These are phyloP conservation scores for Aurifilum marmelostoma DNA, from an alignment of 2,329 filamentous ascomycete species.

Conservation along the genomic window DNA sequence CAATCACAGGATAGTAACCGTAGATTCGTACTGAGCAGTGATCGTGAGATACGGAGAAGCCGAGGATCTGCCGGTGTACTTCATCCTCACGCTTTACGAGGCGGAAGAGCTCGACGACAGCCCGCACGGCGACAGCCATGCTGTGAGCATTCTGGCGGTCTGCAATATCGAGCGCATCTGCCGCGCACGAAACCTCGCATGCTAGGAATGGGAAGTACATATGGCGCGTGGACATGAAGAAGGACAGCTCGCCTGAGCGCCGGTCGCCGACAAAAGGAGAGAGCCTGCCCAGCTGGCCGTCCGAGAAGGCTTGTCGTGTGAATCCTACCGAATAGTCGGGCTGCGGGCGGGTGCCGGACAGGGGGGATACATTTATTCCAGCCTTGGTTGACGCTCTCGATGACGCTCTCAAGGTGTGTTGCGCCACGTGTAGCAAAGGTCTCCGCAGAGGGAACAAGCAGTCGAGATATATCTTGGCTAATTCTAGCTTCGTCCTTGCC, in stretches of 20 bases:
- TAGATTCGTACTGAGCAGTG: slow-evolving; percentile 42
- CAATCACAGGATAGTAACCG: slow-evolving; percentile 45
- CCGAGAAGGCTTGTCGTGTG: slow-evolving; percentile 43
- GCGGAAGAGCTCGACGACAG: neutral
- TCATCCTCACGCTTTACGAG: slow-evolving; percentile 24
- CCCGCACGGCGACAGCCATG: neutral
- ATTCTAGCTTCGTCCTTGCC: neutral
- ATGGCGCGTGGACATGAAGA: slow-evolving; percentile 26
- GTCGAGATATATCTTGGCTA: neutral
- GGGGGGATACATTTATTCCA: slow-evolving; percentile 46
- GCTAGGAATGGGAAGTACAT: slow-evolving; percentile 38
- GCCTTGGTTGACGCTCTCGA: slow-evolving; percentile 47
- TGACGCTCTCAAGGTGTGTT: slow-evolving; percentile 38
- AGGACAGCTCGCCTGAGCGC: neutral
- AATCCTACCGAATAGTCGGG: slow-evolving; percentile 42
- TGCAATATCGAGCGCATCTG: neutral
- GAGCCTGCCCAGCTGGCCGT: neutral
- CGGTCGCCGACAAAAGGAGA: neutral
- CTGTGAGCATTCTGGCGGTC: neutral
- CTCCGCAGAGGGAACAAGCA: neutral
- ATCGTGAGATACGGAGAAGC: slow-evolving; percentile 37
- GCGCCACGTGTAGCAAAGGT: slow-evolving; percentile 24
- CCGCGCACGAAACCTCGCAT: neutral
- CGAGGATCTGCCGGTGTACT: slow-evolving; percentile 42
- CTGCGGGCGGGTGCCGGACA: slow-evolving; percentile 44